A percentile compares a stretch with the other conserved stretches of the same genome.
Evolutionary conservation across 352 stramenopile genomes (phyloP).

Genomic region (Thalassiosira delicatula): DNA sequence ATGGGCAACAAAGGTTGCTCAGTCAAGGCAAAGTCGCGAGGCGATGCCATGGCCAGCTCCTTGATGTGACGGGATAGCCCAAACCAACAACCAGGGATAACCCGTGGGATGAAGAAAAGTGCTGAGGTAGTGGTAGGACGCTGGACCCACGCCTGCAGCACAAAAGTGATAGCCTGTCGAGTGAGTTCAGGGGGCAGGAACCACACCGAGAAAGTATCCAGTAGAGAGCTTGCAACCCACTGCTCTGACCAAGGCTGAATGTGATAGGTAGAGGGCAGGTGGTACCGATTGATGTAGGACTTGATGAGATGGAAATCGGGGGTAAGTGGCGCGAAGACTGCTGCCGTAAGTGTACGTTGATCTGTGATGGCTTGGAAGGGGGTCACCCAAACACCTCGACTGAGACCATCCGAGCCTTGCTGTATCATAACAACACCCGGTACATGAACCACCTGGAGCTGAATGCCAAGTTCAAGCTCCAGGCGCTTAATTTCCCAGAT

Average conservation of each 20-base stretch:
- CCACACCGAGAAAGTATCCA: neutral
- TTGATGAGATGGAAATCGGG: neutral
- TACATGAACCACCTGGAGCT: conserved; percentile 56
- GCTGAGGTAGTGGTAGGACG: neutral
- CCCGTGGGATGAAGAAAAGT: too few relatives aligned
- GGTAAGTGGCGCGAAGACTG: neutral
- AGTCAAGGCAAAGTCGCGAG: too few relatives aligned
- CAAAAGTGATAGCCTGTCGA: neutral
- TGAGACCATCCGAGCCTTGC: conserved; percentile 61
- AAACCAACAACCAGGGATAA: too few relatives aligned
- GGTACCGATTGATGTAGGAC: neutral
- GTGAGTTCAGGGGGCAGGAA: neutral
- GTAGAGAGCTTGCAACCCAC: neutral
- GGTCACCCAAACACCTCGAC: conserved; percentile 36
- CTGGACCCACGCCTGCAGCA: neutral
- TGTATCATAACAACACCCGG: conserved; percentile 65
- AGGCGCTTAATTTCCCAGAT: conserved; percentile 42
- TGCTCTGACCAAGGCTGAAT: neutral
- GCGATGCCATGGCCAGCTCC: too few relatives aligned
- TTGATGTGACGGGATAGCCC: too few relatives aligned
- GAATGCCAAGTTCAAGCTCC: conserved; percentile 33
- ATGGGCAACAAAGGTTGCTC: too few relatives aligned
- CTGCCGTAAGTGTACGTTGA: neutral
- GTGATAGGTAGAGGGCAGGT: neutral
- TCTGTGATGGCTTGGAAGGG: neutral